Percentiles rank a stretch among this genome's conserved stretches.
Evolutionary conservation across 1,284 basidiomycete genomes (phyloP).

Genomic region (Inonotus hispidus): DNA sequence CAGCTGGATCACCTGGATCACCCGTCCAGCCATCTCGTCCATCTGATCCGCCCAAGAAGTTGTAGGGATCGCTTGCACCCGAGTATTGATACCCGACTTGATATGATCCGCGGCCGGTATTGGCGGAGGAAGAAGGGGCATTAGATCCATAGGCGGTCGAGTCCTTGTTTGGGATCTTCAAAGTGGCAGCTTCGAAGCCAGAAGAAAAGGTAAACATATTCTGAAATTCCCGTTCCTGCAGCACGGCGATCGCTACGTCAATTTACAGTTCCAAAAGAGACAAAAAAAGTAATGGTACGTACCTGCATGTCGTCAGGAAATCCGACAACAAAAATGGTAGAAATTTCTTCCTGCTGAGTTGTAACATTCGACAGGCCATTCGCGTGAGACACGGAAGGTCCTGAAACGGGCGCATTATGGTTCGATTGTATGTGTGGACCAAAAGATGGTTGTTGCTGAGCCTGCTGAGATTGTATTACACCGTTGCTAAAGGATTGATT

Average conservation of each 20-base stretch:
- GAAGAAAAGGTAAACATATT: conserved; percentile 98
- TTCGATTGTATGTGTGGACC: conserved; percentile 58
- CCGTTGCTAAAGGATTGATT: conserved; percentile 33
- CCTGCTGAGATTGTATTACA: conserved; percentile 31
- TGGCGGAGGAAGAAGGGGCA: conserved; percentile 27
- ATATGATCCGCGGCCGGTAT: conserved; percentile 24
- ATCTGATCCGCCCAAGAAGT: conserved; percentile 69
- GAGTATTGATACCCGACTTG: conserved; percentile 31
- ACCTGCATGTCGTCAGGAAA: conserved; percentile 99
- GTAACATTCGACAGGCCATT: conserved; percentile 22
- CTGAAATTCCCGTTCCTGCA: conserved; percentile 94
- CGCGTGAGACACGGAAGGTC: conserved; percentile 22
- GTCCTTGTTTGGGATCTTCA: conserved; percentile 94
- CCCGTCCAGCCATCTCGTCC: conserved; percentile 65
- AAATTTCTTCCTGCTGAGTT: conserved; percentile 78
- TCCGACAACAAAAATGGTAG: conserved; percentile 97
- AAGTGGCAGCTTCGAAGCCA: conserved; percentile 95
- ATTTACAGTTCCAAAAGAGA: neutral
- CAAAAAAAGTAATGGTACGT: conserved; percentile 30
- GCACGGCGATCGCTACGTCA: conserved; percentile 13
- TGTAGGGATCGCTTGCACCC: conserved; percentile 71
- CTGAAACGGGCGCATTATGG: conserved; percentile 26
- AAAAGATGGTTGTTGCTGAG: conserved; percentile 67
- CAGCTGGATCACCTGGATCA: conserved; percentile 28
- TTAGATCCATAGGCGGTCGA: conserved; percentile 55